A percentile compares a stretch with the other conserved stretches of the same genome.
These are phyloP conservation scores for Xylaria sp. DNA, from an alignment of 2,329 filamentous ascomycete species.

Conservation along the genomic window DNA sequence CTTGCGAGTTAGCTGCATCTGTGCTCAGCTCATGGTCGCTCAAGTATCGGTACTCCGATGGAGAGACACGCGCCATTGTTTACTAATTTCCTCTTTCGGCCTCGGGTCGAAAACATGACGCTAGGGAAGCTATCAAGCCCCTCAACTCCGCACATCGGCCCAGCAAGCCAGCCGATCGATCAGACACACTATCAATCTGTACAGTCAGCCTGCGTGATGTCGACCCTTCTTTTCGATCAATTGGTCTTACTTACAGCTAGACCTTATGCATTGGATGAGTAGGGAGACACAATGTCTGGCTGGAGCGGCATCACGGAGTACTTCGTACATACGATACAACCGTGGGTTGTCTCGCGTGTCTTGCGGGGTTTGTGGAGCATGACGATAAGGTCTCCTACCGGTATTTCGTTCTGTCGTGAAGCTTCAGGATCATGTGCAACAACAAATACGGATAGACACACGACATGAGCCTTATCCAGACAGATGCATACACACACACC, in stretches of 20 bases:
- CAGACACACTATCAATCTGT: background rate
- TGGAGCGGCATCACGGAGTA: too few species aligned
- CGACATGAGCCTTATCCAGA: background rate
- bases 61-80: constrained; percentile 17
- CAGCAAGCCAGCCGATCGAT: background rate
- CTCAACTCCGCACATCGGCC: constrained; percentile 20
- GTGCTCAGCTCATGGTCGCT: constrained; percentile 14
- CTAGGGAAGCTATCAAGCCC: constrained; percentile 5
- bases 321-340: too few species aligned
- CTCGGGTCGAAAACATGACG: background rate
- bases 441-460: too few species aligned
- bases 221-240: background rate
- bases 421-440: background rate
- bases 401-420: background rate
- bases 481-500: background rate
- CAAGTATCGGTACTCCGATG: constrained; percentile 5
- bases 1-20: constrained; percentile 14
- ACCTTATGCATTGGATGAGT: background rate
- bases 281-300: background rate
- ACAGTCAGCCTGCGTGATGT: background rate
- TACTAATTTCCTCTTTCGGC: constrained; percentile 22
- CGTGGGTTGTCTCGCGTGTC: background rate
- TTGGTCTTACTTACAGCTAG: background rate
- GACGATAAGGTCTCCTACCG: background rate
- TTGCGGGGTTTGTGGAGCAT: background rate